Conservation (phyloP, 495 filamentous ascomycete genomes). For the Penicillium daleae region DNA sequence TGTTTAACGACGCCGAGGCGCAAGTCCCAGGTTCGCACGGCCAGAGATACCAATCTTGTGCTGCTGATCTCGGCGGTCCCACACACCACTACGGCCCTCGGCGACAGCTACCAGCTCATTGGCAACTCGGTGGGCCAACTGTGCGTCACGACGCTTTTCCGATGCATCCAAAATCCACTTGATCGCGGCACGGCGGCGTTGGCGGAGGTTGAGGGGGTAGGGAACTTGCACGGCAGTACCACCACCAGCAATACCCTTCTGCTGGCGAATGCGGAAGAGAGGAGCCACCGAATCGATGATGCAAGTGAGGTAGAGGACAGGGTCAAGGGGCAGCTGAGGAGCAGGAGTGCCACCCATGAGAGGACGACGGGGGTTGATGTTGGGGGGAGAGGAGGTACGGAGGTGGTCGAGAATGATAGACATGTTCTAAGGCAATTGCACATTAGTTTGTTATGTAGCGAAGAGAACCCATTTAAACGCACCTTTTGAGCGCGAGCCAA, state of each 20-base stretch:
- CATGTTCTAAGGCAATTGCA: conserved; percentile 66
- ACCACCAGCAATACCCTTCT: conserved; percentile 82
- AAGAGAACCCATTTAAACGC: conserved; percentile 25
- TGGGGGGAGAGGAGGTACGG: conserved; percentile 79
- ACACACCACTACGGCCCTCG: conserved; percentile 80
- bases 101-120: conserved; percentile 87
- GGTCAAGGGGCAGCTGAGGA: conserved; percentile 74
- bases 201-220: conserved; percentile 69
- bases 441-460: conserved; percentile 1
- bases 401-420: conserved; percentile 81
- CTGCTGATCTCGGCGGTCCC: conserved; percentile 73
- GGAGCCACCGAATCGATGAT: conserved; percentile 98
- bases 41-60: conserved; percentile 75
- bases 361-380: conserved; percentile 64
- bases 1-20: conserved; percentile 29
- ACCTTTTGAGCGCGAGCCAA: conserved; percentile 81
- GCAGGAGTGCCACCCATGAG: conserved; percentile 75
- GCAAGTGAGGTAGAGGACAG: conserved; percentile 76
- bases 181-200: conserved; percentile 77
- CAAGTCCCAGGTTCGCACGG: conserved; percentile 67
- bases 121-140: conserved; percentile 78
- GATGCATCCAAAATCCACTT: conserved; percentile 86
- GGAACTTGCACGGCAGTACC: conserved; percentile 83
- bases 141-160: conserved; percentile 65
- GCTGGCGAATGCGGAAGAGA: conserved; percentile 72